These are phyloP conservation scores for Hypholoma fasciculare DNA, from an alignment of 768 basidiomycete species.

Conservation along the genomic window DNA sequence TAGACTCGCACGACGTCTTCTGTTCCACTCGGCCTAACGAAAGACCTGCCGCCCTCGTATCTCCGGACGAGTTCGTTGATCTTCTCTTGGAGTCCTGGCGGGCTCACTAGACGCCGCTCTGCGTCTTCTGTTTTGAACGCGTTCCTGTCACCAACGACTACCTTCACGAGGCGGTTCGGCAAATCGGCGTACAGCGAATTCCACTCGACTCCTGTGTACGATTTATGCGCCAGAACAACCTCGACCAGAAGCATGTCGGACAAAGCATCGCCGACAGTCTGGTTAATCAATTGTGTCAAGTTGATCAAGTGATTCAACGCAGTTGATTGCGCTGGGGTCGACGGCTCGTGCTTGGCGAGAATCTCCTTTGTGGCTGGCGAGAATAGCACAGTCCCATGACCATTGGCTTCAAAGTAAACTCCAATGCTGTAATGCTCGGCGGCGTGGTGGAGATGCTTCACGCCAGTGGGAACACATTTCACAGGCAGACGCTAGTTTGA, in stretches of 20 bases:
- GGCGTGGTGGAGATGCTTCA: slow-evolving; percentile 97
- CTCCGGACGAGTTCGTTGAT: slow-evolving; percentile 80
- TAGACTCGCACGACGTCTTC: slow-evolving; percentile 98
- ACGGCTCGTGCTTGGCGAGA: slow-evolving; percentile 65
- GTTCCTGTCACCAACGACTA: slow-evolving; percentile 79
- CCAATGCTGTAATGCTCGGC: slow-evolving; percentile 93
- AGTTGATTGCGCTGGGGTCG: slow-evolving; percentile 80
- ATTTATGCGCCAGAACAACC: slow-evolving; percentile 84
- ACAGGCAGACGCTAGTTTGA: slow-evolving; percentile 82
- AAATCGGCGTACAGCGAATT: slow-evolving; percentile 91
- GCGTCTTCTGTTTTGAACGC: slow-evolving; percentile 92
- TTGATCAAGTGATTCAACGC: slow-evolving; percentile 77
- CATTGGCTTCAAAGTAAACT: slow-evolving; percentile 99
- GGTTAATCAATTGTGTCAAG: slow-evolving; percentile 87
- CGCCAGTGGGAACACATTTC: slow-evolving; percentile 93
- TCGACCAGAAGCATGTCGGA: slow-evolving; percentile 97
- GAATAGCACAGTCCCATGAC: slow-evolving; percentile 96
- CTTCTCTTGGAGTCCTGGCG: slow-evolving; percentile 74
- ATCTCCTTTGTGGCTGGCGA: slow-evolving; percentile 69
- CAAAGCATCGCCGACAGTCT: slow-evolving; percentile 96
- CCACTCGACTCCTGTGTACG: slow-evolving; percentile 86
- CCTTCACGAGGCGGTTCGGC: slow-evolving; percentile 94
- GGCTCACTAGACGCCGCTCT: slow-evolving; percentile 83
- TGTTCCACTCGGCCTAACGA: slow-evolving; percentile 96
- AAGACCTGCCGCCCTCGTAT: slow-evolving; percentile 84